These are phyloP conservation scores for Penicillium verrucosum DNA, from an alignment of 2,329 filamentous ascomycete genomes.

Conservation along the genomic window DNA sequence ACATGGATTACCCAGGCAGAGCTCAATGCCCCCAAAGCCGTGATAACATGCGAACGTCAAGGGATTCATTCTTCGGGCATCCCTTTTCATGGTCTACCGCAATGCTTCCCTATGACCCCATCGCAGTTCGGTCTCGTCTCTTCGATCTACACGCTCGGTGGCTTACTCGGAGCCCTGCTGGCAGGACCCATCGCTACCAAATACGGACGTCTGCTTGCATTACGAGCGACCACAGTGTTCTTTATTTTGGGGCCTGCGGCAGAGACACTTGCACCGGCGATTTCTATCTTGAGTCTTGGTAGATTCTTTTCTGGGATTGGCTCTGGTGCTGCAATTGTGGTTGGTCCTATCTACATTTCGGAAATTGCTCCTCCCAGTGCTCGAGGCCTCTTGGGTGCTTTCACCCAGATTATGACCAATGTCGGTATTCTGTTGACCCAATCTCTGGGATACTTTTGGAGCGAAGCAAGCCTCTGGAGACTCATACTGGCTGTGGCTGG, in stretches of 20 bases:
- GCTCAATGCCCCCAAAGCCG: conserved; percentile 90
- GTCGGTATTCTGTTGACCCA: conserved; percentile 83
- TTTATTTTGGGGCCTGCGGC: conserved; percentile 73
- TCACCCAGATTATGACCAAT: conserved; percentile 94
- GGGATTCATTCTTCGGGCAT: conserved; percentile 39
- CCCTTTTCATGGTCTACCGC: conserved; percentile 40
- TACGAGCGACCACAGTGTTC: conserved; percentile 73
- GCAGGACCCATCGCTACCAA: conserved; percentile 75
- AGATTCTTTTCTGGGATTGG: conserved; percentile 78
- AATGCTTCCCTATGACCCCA: conserved; percentile 86
- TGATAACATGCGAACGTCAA: conserved; percentile 77
- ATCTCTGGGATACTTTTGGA: conserved; percentile 81
- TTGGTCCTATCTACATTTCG: conserved; percentile 91
- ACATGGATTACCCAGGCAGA: conserved; percentile 62
- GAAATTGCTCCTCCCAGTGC: conserved; percentile 76
- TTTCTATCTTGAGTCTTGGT: conserved; percentile 67
- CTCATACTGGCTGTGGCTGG: conserved; percentile 74
- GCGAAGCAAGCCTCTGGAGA: conserved; percentile 75
- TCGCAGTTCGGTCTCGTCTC: conserved; percentile 80
- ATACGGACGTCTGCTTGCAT: conserved; percentile 70
- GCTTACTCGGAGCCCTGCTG: conserved; percentile 75
- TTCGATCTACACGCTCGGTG: conserved; percentile 87
- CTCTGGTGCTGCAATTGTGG: conserved; percentile 84
- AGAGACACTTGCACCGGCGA: conserved; percentile 68
- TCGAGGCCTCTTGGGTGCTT: conserved; percentile 71